These are phyloP conservation scores for Moesziomyces sp. DNA, from an alignment of 1,284 basidiomycete species.

Conservation along the genomic window DNA sequence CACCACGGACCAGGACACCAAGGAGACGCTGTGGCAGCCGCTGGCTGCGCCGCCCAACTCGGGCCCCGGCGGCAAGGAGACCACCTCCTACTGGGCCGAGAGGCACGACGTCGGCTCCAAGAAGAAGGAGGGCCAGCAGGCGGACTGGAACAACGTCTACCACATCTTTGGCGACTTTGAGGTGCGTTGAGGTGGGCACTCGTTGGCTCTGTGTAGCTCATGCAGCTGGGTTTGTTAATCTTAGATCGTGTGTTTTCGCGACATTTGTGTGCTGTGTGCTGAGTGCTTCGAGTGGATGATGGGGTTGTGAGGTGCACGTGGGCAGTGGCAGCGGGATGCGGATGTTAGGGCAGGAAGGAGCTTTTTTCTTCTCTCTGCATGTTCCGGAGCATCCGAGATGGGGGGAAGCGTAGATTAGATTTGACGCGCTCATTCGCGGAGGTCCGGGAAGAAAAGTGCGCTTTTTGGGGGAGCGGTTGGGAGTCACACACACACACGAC, in stretches of 20 bases:
- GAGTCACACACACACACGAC: not conserved
- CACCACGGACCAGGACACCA: constrained; percentile 57
- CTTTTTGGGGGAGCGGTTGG: too few species aligned
- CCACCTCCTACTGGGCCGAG: constrained; percentile 57
- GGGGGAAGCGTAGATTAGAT: not conserved
- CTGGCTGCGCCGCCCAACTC: constrained; percentile 4
- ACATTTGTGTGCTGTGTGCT: too few species aligned
- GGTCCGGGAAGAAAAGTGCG: not conserved
- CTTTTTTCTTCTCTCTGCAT: not conserved
- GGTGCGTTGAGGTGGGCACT: constrained; percentile 22
- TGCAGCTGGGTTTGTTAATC: not conserved
- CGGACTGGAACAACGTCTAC: constrained; percentile 46
- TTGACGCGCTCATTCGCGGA: not conserved
- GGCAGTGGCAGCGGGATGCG: too few species aligned
- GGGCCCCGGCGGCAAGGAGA: constrained; percentile 18
- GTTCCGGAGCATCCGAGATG: not conserved
- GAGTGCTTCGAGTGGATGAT: too few species aligned
- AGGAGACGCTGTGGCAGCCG: constrained; percentile 61
- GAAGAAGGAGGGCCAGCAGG: constrained; percentile 31
- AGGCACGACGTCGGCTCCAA: constrained; percentile 41
- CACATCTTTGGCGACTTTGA: constrained; percentile 63
- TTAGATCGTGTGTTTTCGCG: not conserved
- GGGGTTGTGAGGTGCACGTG: not conserved
- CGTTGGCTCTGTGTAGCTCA: not conserved
- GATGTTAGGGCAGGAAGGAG: too few species aligned